Percentiles rank a stretch among this genome's conserved stretches.
Evolutionary conservation across 2,329 filamentous ascomycete species (phyloP).

Genomic region (Dactylellina cionopaga): DNA sequence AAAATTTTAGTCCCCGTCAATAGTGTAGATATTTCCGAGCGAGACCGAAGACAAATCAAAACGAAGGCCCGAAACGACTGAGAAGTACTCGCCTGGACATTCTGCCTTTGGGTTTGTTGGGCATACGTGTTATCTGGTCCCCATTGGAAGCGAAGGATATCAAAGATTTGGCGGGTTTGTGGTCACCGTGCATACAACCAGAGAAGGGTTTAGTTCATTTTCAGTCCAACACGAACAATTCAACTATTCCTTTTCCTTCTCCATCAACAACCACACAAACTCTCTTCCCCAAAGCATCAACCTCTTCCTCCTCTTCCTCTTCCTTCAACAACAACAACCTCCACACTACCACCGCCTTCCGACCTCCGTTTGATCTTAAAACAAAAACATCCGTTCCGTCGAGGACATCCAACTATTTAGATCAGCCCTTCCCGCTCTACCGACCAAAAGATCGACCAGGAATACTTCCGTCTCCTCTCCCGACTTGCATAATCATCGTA

Average conservation of each 20-base stretch:
- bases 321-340: background rate
- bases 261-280: background rate
- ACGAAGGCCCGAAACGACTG: conserved; percentile 13
- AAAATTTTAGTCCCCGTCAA: background rate
- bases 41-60: too few relatives aligned
- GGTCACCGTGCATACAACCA: conserved; percentile 21
- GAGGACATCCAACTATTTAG: conserved; percentile 1
- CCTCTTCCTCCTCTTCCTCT: background rate
- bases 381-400: background rate
- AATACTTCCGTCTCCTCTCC: conserved; percentile 3
- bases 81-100: conserved; percentile 39
- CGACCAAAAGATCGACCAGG: conserved; percentile 7
- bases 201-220: background rate
- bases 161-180: conserved; percentile 16
- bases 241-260: conserved; percentile 1
- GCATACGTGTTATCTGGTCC: conserved; percentile 41
- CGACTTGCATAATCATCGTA: conserved; percentile 5
- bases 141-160: conserved; percentile 20
- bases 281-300: background rate
- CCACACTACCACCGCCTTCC: too few relatives aligned
- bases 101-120: conserved; percentile 27
- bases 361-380: background rate
- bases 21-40: conserved; percentile 30
- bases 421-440: conserved; percentile 12
- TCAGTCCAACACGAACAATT: background rate